Conservation (phyloP, 257 asterid genomes). For the Nicotiana benthamiana region DNA sequence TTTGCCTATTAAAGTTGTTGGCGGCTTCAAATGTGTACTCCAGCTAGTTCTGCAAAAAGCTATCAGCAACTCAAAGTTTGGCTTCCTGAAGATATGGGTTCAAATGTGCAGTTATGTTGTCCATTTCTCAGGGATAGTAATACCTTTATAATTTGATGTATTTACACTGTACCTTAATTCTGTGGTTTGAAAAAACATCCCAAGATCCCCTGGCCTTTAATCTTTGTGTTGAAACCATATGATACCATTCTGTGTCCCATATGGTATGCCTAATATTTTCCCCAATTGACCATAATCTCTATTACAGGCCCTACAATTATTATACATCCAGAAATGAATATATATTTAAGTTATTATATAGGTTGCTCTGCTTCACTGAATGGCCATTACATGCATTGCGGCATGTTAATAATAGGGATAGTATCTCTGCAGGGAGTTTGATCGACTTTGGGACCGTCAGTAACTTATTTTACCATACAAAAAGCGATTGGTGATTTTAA, state of each 20-base stretch:
- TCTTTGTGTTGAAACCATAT: not conserved
- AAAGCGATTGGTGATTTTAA: no score
- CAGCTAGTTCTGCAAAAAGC: slow-evolving; percentile 3
- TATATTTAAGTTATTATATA: no score
- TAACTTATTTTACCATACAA: no score
- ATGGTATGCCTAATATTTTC: not conserved
- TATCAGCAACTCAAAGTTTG: not conserved
- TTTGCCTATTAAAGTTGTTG: slow-evolving; percentile 6
- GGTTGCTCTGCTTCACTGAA: not conserved
- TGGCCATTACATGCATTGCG: no score
- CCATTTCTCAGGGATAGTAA: not conserved
- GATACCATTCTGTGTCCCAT: not conserved
- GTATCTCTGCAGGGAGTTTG: no score
- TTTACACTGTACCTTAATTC: not conserved
- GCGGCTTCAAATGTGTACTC: slow-evolving; percentile 1
- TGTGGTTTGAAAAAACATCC: not conserved
- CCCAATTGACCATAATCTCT: not conserved
- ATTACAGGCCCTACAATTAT: not conserved
- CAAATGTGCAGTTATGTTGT: not conserved
- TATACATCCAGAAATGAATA: not conserved
- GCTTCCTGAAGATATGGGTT: not conserved
- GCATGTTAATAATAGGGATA: no score
- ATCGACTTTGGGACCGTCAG: no score
- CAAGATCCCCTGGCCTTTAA: not conserved
- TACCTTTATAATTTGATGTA: not conserved